Evolutionary conservation across 202 grass and related monocot species (phyloP), one percentile per base, ranked within the genome.

Genomic region (Setaria viridis): DNA sequence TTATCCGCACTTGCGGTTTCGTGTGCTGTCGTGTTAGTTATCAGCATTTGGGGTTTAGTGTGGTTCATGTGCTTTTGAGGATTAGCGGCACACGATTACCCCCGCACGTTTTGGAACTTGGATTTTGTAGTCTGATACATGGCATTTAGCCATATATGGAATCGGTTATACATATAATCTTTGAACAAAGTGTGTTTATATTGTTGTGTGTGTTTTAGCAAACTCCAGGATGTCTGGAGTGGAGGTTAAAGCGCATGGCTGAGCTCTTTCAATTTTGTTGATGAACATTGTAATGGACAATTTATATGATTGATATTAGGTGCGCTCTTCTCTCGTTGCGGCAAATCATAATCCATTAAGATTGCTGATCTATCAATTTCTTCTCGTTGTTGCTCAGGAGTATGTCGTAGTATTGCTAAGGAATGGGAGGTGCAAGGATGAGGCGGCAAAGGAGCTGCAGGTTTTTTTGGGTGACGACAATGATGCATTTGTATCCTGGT

Each of bases 321-420:
- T 2, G 2, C 51, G 48, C 16, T 63, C 79, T 75, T 41, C 19
- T 72, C 10, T 82, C 1, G 29, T 48, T 58, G 35, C 41, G 67
- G 74, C 15, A 70, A 69, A 60, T 20, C 14, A 39, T 41, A 47
- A 30, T 33, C 33, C 10, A 21, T 12, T 53, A 32, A 57, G 37
- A 25, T 48, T 80, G 13, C 3, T 34, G 15, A 57, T 77, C 59
- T 74, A 58, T 78, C 50, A 30, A 35, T 87, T 46, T 82, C 0
- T 47, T 62, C 6, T 77, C 53, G 5, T 81, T 73, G 9, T 20
- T 41, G 9, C 19, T 57, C 82, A 98, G 96, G 94, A 96, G 57
- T 99, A 96, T 83, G 83, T 96, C 11, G 88, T 93, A 9, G 97
- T 99, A 9, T 79, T 99, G 80, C 90, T 99, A 7, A 94, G 92